Evolutionary conservation across 1,139 yeast genomes (phyloP), one percentile per base, ranked within the genome.

Genomic region (Arxiozyma bovina): DNA sequence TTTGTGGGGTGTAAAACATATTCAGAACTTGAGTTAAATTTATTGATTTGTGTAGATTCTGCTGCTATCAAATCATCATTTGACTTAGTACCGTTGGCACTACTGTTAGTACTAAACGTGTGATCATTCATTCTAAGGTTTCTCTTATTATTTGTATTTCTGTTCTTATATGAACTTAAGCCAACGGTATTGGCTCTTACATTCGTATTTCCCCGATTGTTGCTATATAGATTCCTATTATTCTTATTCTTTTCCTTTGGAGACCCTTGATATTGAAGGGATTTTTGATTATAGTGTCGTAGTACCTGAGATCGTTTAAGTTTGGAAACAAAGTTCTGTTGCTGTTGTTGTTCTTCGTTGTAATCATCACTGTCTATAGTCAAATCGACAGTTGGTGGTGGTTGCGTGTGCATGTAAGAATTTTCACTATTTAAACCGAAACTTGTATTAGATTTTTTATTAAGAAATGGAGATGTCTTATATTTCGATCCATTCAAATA

Each of bases 321-420:
- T 49, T 62, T 61, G 23, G 54, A 23, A 47, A 15, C 60, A 62
- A 1, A 27, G 11, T 27, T 4, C 30, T 27, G 30, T 11, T 27
- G 21, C 6, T 42, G 41, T 15, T 55, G 53, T 44, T 58, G 53
- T 27, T 58, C 55, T 18, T 56, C 56, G 15, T 54, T 45, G 30
- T 53, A 53, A 11, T 48, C 53, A n/a, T 54, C 54, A 45, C 53
- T 56, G 42, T 63, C 66, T 9, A 57, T 30, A 3, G 68, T 63
- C 20, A 63, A 47, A 53, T 63, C 66, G 0, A 61, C 63, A 2
- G 64, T 63, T 27, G 60, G 62, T 9, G 66, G 66, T 12, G 59
- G 59, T 21, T 23, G 49, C 9, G 12, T 21, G 2, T 44, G 47
- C 9, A 21, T n/a, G 12, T 34, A 34, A 34, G 40, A 34, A 34